Conservation (phyloP, 352 stramenopile genomes). For the Phytophthora pini region DNA sequence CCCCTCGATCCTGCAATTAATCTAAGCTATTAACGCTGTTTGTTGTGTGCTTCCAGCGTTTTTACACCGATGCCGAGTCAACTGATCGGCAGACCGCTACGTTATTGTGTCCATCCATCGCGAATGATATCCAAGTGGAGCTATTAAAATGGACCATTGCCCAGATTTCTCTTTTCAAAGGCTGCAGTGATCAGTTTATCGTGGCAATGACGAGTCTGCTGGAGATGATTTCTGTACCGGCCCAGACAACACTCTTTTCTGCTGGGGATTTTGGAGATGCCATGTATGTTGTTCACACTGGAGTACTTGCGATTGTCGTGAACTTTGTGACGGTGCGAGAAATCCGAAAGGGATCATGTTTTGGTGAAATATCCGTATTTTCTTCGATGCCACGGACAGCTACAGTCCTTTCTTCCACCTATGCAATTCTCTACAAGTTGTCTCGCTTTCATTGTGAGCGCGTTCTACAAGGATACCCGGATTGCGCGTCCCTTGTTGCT, state of each 20-base stretch:
- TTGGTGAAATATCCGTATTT: conserved; percentile 77
- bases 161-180: conserved; percentile 68
- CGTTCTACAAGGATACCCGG: conserved; percentile 61
- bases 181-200: conserved; percentile 68
- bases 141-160: conserved; percentile 64
- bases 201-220: conserved; percentile 71
- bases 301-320: conserved; percentile 64
- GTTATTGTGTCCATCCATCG: conserved; percentile 75
- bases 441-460: conserved; percentile 71
- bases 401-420: conserved; percentile 60
- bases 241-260: conserved; percentile 59
- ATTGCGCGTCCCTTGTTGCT: conserved; percentile 51
- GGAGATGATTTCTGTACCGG: conserved; percentile 63
- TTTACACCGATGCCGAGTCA: conserved; percentile 73
- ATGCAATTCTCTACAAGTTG: conserved; percentile 67
- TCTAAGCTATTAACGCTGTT: too few species aligned
- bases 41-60: conserved; percentile 18
- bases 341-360: conserved; percentile 66
- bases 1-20: too few species aligned
- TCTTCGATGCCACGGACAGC: conserved; percentile 61
- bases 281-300: conserved; percentile 80
- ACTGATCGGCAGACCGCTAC: conserved; percentile 70
- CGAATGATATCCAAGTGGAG: conserved; percentile 77
- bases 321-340: conserved; percentile 67
- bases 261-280: conserved; percentile 68